These are phyloP conservation scores for Fusarium illudens DNA, from an alignment of 2,329 filamentous ascomycete genomes.

Conservation along the genomic window DNA sequence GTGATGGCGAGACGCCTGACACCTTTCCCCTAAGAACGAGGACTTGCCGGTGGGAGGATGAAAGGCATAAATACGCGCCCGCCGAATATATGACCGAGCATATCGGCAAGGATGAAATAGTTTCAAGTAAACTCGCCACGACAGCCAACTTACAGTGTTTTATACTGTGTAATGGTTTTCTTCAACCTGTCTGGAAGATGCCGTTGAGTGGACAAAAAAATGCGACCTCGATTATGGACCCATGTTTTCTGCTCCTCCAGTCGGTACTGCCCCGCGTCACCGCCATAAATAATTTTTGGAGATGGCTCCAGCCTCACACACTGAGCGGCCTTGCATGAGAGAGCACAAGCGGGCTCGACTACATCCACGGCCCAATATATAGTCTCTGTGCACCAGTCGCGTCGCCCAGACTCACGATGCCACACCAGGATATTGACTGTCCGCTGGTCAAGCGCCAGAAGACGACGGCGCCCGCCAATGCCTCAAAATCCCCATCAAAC, in stretches of 20 bases:
- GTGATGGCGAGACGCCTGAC: background rate
- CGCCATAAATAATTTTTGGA: constrained; percentile 45
- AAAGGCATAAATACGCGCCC: background rate
- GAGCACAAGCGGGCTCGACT: constrained; percentile 24
- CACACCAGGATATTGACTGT: constrained; percentile 65
- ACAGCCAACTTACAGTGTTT: background rate
- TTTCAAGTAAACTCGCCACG: background rate
- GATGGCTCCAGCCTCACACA: constrained; percentile 33
- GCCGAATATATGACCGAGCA: background rate
- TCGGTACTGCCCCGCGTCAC: constrained; percentile 37
- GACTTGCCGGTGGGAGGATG: background rate
- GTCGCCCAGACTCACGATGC: constrained; percentile 53
- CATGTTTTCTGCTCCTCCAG: background rate
- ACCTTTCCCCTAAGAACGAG: background rate
- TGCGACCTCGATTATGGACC: no score
- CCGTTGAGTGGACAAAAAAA: background rate
- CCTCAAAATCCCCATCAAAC: constrained; percentile 51
- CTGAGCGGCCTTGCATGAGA: constrained; percentile 25
- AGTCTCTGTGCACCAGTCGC: constrained; percentile 4
- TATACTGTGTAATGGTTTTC: background rate
- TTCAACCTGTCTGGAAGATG: background rate
- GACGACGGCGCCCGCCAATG: constrained; percentile 47
- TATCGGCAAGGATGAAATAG: background rate
- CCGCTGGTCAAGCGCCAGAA: constrained; percentile 82
- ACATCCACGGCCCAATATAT: constrained; percentile 19